Evolutionary conservation across 192 early-diverging fungal species (phyloP).

Genomic region (Mycoemilia scoparia): DNA sequence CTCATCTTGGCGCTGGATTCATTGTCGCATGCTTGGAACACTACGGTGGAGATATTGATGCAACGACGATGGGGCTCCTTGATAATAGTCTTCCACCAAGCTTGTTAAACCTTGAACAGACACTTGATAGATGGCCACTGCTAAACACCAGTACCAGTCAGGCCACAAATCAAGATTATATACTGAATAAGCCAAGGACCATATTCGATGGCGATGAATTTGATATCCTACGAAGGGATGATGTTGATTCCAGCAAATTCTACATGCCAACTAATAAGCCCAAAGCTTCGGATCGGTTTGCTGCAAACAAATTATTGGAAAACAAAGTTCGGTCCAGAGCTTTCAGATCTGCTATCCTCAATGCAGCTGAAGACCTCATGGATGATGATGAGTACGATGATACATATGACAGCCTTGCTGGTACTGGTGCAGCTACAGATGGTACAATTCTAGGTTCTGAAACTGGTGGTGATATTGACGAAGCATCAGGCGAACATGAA

Average conservation of each 20-base stretch:
- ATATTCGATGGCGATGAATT: slow-evolving; percentile 90
- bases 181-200: slow-evolving; percentile 48
- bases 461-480: no score
- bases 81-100: slow-evolving; percentile 53
- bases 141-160: background rate
- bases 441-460: no score
- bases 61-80: slow-evolving; percentile 58
- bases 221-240: slow-evolving; percentile 69
- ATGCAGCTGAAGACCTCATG: slow-evolving; percentile 27
- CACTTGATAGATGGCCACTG: slow-evolving; percentile 7
- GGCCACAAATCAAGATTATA: background rate
- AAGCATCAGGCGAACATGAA: no score
- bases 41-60: slow-evolving; percentile 46
- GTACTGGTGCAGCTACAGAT: slow-evolving; percentile 37
- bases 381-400: slow-evolving; percentile 89
- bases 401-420: slow-evolving; percentile 62
- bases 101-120: slow-evolving; percentile 46
- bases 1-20: slow-evolving; percentile 78
- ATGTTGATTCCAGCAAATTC: slow-evolving; percentile 80
- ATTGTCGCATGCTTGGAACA: slow-evolving; percentile 67
- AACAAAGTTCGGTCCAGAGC: no score
- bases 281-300: no score
- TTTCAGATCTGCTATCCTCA: slow-evolving; percentile 25
- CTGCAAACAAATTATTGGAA: no score
- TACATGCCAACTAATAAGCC: no score